phyloP scores from a whole-genome alignment of 2,329 filamentous ascomycete species.

The Dothideomycetes sp. region DNA sequence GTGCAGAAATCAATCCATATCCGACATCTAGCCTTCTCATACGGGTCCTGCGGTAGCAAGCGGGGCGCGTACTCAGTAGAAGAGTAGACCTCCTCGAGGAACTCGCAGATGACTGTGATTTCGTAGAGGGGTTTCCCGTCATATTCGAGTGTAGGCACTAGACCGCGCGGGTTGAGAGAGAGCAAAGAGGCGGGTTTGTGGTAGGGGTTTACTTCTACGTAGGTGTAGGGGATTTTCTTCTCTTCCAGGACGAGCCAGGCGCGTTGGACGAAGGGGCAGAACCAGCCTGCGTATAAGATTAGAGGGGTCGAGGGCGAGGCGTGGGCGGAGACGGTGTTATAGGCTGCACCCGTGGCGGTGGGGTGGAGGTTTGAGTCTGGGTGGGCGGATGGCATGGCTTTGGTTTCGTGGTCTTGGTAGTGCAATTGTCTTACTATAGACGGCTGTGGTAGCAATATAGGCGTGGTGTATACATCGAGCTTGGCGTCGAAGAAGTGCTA shows the following conservation, averaged over 20 bases:
- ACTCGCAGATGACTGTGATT: conserved; percentile 62
- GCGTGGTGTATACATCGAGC: too few species aligned
- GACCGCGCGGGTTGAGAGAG: conserved; percentile 60
- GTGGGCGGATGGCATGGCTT: conserved; percentile 10
- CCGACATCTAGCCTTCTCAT: conserved; percentile 52
- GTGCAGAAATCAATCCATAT: conserved; percentile 68
- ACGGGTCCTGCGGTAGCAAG: conserved; percentile 51
- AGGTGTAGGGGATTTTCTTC: conserved; percentile 56
- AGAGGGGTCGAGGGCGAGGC: conserved; percentile 18
- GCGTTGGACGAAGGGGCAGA: conserved; percentile 56
- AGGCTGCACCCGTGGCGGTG: conserved; percentile 33
- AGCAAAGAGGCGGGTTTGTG: conserved; percentile 59
- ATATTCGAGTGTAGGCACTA: conserved; percentile 59
- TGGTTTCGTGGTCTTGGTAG: not conserved
- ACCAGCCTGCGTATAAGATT: conserved; percentile 24
- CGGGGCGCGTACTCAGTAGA: conserved; percentile 34
- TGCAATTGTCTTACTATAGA: not conserved
- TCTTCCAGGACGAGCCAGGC: conserved; percentile 64
- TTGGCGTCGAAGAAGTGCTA: too few species aligned
- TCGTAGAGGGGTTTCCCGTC: conserved; percentile 56
- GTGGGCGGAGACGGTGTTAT: conserved; percentile 22
- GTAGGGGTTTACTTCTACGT: conserved; percentile 64
- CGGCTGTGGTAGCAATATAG: too few species aligned
- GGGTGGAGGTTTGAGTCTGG: conserved; percentile 34
- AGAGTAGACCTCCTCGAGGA: conserved; percentile 60